Evolutionary conservation across 2,329 filamentous ascomycete genomes (phyloP), one percentile per base, ranked within the genome.

Genomic region (Sarocladiaceae sp.): DNA sequence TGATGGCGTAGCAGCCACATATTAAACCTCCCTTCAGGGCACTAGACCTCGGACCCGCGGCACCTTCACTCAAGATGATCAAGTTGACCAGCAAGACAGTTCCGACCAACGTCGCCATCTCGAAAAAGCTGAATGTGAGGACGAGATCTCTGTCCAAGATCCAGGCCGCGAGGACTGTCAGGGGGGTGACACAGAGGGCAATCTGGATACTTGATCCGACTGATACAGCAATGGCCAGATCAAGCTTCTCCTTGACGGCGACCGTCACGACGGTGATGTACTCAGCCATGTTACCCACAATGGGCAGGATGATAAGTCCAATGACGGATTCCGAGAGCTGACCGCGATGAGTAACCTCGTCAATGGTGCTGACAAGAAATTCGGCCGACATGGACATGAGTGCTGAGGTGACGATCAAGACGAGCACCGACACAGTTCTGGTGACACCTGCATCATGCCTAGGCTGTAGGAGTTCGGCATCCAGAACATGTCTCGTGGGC

Each of bases 111-210:
- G 84, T 82, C 18, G 88, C 82, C 1, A 86, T 89, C 70, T 90
- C 87, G 62, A 90, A 90, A 31, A 84, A 77, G 59, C 85, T 85
- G 67, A 90, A 90, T 58, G 87, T 85, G 47, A 90, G 74, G n/a
- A 80, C 74, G 65, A 84, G 76, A 18, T 81, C 74, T 35, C 75
- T 74, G 12, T 71, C 62, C 58, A 84, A 67, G 55, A 71, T 70
- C 82, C 82, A 85, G 13, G 79, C 80, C 10, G 83, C 74, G 2
- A 84, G 67, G 12, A 85, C 78, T 3, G 83, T 76, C 39, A 84
- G 65, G 0, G 82, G 82, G 1, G 80, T 80, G 2, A 85, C 76
- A 55, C 83, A 81, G 0, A 85, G 69, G 0, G 80, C 76, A 50
- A 85, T 84, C 59, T 85, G 82, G 53, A 85, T 83, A 0, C 74